Conservation (phyloP, 257 asterid species). For the Linderniella brevidens region DNA sequence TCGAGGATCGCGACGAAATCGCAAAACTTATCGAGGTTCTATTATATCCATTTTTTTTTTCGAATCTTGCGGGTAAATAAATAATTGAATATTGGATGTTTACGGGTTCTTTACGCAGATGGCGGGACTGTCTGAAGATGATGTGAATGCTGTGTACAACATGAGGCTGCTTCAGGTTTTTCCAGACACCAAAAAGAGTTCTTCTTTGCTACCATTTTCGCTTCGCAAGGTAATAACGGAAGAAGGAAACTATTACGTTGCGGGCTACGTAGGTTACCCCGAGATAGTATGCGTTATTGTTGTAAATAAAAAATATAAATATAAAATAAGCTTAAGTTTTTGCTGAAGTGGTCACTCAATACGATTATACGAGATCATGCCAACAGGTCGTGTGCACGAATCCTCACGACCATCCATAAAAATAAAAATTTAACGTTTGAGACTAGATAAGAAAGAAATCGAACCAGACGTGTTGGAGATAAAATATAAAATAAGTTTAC, state of each 20-base stretch:
- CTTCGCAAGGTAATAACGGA: constrained; percentile 57
- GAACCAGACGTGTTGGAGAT: no score
- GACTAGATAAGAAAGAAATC: no score
- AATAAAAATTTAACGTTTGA: no score
- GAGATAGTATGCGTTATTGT: no score
- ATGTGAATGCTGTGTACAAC: constrained; percentile 77
- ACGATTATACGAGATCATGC: no score
- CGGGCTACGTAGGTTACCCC: constrained; percentile 9
- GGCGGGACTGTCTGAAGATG: constrained; percentile 74
- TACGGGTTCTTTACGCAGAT: constrained; percentile 21
- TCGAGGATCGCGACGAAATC: constrained; percentile 62
- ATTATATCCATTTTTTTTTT: constrained; percentile 4
- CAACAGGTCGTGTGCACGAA: no score
- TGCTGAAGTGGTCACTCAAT: no score
- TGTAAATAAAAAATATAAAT: no score
- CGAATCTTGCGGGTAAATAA: no score
- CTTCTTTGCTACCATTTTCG: constrained; percentile 75
- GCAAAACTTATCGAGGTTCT: constrained; percentile 81
- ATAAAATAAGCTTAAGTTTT: no score
- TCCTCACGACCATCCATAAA: no score
- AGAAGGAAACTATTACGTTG: constrained; percentile 7
- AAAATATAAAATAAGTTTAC: no score
- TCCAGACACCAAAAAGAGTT: constrained; percentile 53
- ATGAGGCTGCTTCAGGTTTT: constrained; percentile 81
- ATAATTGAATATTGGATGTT: not conserved